Evolutionary conservation across 352 stramenopile genomes (phyloP), one percentile per base, ranked within the genome.

Genomic region (Phytopythium cucurbitacearum): DNA sequence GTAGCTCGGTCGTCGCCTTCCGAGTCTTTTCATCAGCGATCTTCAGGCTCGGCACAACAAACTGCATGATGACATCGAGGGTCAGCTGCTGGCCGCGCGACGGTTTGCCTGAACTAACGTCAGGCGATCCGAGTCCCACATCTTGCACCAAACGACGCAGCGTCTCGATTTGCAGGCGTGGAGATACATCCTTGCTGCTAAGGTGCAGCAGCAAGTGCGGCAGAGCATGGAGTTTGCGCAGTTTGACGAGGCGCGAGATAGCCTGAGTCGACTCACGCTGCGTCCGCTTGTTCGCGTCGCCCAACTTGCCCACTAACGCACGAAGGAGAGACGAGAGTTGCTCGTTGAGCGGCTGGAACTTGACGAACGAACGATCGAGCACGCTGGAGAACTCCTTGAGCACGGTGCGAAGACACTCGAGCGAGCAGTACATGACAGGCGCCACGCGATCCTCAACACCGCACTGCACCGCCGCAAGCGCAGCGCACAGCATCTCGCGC

Each of bases 201-300:
- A 91, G 56, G 33, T 87, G 76, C 33, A 87, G 55, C 40, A 91
- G 34, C 21, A 91, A 56, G 42, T 89, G 71, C 7, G 77, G 66
- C 33, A 91, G 48, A 3, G 71, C 64, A 35, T 70, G 61, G 28
- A 93, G 64, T 2, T 85, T 87, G 51, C 80, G 76, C 36, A 85
- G 56, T 11, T 84, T 85, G 10, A 74, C 61, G 21, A 91, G 67
- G 3, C 83, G 80, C 9, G 91, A 12, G 15, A 91, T 47, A 0
- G 74, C 77, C 42, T 90, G 76, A 8, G 64, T 68, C 1, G 67
- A 57, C 61, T 93, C 83, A 48, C 80, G 79, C 55, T 90, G 78
- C 16, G 83, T 93, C 36, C 83, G 76, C 54, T 90, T 90, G 69
- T 93, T 93, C 4, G 78, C 89, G 55, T 93, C 83, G 32, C 79